Evolutionary conservation across 768 basidiomycete genomes (phyloP).

Genomic region (Tephrocybe sp.): DNA sequence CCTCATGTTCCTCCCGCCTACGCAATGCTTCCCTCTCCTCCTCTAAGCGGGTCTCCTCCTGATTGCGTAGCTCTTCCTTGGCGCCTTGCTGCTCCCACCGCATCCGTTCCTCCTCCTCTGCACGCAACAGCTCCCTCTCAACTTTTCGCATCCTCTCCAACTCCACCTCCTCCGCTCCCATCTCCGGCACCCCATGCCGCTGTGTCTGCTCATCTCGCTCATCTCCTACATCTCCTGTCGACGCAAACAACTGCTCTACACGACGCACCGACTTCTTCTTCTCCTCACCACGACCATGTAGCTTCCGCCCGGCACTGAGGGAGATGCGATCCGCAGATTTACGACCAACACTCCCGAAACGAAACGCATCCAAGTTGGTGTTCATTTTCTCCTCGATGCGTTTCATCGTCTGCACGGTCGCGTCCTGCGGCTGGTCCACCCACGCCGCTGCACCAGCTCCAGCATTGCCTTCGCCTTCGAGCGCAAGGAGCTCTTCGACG

Average conservation of each 20-base stretch:
- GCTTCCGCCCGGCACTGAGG: conserved; percentile 3
- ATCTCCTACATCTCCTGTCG: background rate
- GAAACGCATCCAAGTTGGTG: background rate
- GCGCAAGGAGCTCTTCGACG: conserved; percentile 16
- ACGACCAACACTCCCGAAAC: background rate
- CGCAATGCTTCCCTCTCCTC: background rate
- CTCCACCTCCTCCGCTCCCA: conserved; percentile 15
- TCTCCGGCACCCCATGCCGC: conserved; percentile 53
- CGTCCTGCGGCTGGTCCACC: conserved; percentile 8
- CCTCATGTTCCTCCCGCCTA: conserved; percentile 5
- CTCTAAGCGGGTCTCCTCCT: background rate
- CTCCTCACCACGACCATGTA: background rate
- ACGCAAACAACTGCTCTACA: conserved; percentile 9
- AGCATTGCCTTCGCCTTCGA: background rate
- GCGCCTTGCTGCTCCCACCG: conserved; percentile 4
- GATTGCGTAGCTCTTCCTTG: background rate
- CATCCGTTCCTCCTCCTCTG: conserved; percentile 10
- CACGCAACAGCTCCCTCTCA: conserved; percentile 8
- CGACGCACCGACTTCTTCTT: conserved; percentile 1
- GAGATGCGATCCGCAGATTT: background rate
- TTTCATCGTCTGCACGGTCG: conserved; percentile 12
- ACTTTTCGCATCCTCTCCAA: conserved; percentile 18
- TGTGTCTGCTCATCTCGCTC: background rate
- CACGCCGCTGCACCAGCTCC: conserved; percentile 11
- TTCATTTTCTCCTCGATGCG: background rate